These are phyloP conservation scores for Baorangia bicolor DNA, from an alignment of 768 basidiomycete genomes.

Conservation along the genomic window DNA sequence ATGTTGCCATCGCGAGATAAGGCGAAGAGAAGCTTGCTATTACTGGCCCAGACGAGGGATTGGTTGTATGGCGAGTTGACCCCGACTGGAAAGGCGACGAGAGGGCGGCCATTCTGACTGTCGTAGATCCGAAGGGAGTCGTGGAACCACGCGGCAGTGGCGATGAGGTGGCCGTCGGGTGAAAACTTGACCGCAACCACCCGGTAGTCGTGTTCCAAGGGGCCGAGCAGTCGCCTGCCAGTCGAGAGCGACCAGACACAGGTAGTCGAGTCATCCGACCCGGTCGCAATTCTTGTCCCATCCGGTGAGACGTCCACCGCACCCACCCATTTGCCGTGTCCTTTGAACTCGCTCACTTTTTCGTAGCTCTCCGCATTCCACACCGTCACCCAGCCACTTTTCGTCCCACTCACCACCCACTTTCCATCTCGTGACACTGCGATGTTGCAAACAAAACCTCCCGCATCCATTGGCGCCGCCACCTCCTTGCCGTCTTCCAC, in stretches of 20 bases:
- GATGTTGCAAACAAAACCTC: background rate
- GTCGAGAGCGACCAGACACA: background rate
- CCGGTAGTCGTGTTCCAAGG: background rate
- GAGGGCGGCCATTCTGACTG: background rate
- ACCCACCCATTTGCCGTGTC: background rate
- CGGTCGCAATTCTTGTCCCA: background rate
- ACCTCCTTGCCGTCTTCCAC: background rate
- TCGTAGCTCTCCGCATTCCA: background rate
- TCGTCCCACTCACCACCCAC: background rate
- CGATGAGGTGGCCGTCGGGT: background rate
- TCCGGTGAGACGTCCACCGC: background rate
- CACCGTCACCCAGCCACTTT: background rate
- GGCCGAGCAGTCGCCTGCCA: background rate
- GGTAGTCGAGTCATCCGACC: background rate
- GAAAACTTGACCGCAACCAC: background rate
- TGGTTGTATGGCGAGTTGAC: background rate
- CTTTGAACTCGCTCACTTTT: background rate
- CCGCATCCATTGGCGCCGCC: background rate
- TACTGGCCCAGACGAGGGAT: background rate
- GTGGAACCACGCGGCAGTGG: background rate
- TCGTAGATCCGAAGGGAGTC: background rate
- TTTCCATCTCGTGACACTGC: background rate
- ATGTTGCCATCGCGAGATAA: background rate
- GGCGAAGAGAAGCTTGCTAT: background rate
- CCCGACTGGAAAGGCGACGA: background rate